Evolutionary conservation across 225 moss, liverwort and hornwort species (phyloP).

Genomic region (Takakia lepidozioides): DNA sequence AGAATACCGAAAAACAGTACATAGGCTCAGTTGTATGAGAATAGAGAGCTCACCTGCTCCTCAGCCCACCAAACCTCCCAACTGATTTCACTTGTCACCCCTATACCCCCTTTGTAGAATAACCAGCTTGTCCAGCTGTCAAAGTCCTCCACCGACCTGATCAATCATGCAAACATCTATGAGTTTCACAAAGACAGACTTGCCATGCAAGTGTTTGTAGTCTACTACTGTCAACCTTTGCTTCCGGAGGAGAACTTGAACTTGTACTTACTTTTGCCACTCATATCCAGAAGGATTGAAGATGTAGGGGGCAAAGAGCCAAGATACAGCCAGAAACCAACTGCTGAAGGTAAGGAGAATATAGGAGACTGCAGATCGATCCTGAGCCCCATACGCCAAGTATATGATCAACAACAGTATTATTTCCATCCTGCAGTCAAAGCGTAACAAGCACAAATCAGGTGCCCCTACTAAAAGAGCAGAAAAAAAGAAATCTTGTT

Average conservation of each 20-base stretch:
- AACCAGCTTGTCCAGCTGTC: constrained; percentile 99
- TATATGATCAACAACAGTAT: constrained; percentile 73
- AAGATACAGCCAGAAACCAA: constrained; percentile 96
- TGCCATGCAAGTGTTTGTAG: neutral
- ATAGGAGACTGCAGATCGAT: constrained; percentile 53
- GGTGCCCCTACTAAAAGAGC: neutral
- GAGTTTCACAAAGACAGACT: neutral
- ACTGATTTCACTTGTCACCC: constrained; percentile 85
- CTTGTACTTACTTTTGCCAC: constrained; percentile 82
- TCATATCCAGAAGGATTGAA: constrained; percentile 99
- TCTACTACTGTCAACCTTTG: neutral
- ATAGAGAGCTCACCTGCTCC: constrained; percentile 23
- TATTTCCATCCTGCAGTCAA: constrained; percentile 96
- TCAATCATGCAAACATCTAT: neutral
- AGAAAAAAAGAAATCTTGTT: neutral
- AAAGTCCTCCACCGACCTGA: constrained; percentile 91
- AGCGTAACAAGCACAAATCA: too few relatives aligned
- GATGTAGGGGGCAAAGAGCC: constrained; percentile 94
- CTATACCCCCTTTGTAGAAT: constrained; percentile 94
- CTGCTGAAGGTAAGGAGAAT: constrained; percentile 90
- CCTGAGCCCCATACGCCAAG: constrained; percentile 64
- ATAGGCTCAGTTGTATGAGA: too few relatives aligned
- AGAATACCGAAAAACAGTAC: neutral
- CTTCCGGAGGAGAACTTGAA: too few relatives aligned
- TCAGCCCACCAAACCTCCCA: constrained; percentile 98